Base-by-base conservation (phyloP, 2,329 filamentous ascomycete genomes). In the Colletotrichum acutatum region DNA sequence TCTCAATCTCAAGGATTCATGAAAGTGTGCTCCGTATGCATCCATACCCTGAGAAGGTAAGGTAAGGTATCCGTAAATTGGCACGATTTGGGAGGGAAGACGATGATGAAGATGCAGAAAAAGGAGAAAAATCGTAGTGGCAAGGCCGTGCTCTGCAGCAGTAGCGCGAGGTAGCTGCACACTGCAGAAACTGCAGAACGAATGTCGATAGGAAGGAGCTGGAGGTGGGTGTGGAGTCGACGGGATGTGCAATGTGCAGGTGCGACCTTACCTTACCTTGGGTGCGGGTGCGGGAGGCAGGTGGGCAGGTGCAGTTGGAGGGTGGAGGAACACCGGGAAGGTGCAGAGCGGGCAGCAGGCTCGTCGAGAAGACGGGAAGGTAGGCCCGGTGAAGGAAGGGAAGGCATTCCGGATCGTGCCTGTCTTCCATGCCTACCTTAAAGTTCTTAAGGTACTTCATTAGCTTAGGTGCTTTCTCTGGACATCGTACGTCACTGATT, bases 141-240 rank as follows among this genome's bases (percentile, higher is more conserved):
- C 52, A 54, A 57, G 62, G 62, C 34, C 32, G 62, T 65, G 62
- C 62, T 65, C 62, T 65, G 63, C 53, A 66, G 63, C 28, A 52
- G 32, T 52, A 56, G 49, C 42, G 66, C 46, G 32, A 63, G 24
- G 32, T 54, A n/a, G 46, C 34, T 42, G 37, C 37, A 42, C 37
- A 42, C 37, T 42, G 37, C 37, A 19, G 37, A 42, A 42, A 42
- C 37, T 42, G 66, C 30, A 46, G 54, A 60, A 37, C 8, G 42
- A 24, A 59, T 42, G 26, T 8, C 5, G 42, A 22, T n/a, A 26
- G 11, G 59, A 8, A 14, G 9, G 14, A 30, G 42, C 37, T 24
- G 19, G 60, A 8, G n/a, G 12, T 14, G 30, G n/a, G 12, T 14
- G 30, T 34, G n/a, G 60, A 14, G 46, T 34, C 46, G n/a, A n/a